Conservation (phyloP, 768 basidiomycete species). For the Austroboletus eburneus region DNA sequence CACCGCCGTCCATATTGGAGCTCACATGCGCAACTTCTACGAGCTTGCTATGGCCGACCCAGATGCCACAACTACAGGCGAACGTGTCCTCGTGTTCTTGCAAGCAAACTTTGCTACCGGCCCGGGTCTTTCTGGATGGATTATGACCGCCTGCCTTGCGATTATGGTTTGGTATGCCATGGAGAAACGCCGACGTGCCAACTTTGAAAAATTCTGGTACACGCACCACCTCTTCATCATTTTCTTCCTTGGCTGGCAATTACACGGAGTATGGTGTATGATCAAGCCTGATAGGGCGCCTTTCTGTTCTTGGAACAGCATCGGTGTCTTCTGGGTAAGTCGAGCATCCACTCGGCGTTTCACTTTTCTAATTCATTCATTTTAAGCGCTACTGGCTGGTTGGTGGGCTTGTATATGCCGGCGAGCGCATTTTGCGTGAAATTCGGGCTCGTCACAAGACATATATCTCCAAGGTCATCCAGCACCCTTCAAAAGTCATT, state of each 20-base stretch:
- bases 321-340: constrained; percentile 95
- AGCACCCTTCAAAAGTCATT: constrained; percentile 91
- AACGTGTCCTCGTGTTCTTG: constrained; percentile 68
- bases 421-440: constrained; percentile 89
- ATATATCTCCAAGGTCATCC: constrained; percentile 91
- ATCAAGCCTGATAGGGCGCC: constrained; percentile 87
- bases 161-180: constrained; percentile 83
- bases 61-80: constrained; percentile 47
- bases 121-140: constrained; percentile 82
- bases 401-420: constrained; percentile 82
- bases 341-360: neutral
- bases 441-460: constrained; percentile 87
- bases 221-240: constrained; percentile 84
- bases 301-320: constrained; percentile 77
- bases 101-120: constrained; percentile 77
- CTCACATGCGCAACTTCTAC: constrained; percentile 85
- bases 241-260: constrained; percentile 93
- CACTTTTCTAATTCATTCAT: constrained; percentile 3
- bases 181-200: constrained; percentile 71
- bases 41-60: constrained; percentile 57
- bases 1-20: constrained; percentile 68
- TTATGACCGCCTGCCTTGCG: constrained; percentile 71
- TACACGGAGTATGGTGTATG: constrained; percentile 97
- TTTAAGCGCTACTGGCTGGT: constrained; percentile 82
- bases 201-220: constrained; percentile 91